Conservation (phyloP, 129 eudicot species). For the Arctium lappa region DNA sequence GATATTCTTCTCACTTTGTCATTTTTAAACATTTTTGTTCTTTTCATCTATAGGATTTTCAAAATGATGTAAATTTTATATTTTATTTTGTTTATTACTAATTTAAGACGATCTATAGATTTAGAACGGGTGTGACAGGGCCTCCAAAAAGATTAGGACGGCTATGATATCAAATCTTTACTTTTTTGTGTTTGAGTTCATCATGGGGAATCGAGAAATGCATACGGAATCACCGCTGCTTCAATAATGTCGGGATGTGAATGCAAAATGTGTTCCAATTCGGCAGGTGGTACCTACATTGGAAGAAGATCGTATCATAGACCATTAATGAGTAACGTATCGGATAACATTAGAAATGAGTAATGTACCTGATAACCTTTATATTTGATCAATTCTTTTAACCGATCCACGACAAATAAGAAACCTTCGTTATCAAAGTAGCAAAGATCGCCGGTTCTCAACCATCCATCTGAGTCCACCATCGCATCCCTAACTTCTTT, state of each 20-base stretch:
- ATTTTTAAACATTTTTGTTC: too few relatives aligned
- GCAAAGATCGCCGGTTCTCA: conserved; percentile 55
- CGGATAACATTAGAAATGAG: conserved; percentile 39
- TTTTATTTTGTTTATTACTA: too few relatives aligned
- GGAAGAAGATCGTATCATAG: neutral
- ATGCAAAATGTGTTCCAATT: conserved; percentile 61
- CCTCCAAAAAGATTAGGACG: too few relatives aligned
- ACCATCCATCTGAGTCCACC: conserved; percentile 43
- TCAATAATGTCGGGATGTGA: conserved; percentile 56
- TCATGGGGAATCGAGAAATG: neutral
- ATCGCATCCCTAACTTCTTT: conserved; percentile 32
- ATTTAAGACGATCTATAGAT: too few relatives aligned
- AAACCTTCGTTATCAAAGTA: conserved; percentile 51
- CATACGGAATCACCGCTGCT: conserved; percentile 82
- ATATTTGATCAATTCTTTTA: conserved; percentile 53
- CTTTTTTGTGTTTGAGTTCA: neutral
- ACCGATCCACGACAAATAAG: conserved; percentile 43
- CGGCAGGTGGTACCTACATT: conserved; percentile 67
- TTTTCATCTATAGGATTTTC: too few relatives aligned
- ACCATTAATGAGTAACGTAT: neutral
- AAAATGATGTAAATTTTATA: too few relatives aligned
- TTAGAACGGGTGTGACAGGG: too few relatives aligned
- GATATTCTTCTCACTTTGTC: too few relatives aligned
- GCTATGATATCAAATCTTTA: neutral
- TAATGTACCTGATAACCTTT: conserved; percentile 55